Evolutionary conservation across 108 stramenopile genomes (phyloP), one percentile per base, ranked within the genome.

Genomic region (Poteriospumella lacustris): DNA sequence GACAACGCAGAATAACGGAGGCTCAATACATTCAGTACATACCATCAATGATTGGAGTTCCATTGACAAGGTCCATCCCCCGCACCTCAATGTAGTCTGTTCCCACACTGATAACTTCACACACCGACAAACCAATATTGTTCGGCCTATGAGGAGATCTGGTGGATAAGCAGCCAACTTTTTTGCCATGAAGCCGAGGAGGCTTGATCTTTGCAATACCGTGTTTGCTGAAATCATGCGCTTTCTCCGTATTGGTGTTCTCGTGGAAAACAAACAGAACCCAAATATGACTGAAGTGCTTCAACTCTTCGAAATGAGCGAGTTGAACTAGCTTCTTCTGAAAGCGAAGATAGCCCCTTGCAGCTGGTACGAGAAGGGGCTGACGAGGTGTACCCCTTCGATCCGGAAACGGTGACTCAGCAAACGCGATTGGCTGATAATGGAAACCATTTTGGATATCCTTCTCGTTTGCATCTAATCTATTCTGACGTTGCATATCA

Each of bases 131-230:
- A 1, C 96, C 96, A 2, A 99, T 68, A 34, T 89, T 86, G 78
- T 96, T 97, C 39, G 96, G 96, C 44, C 96, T 88, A 82, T 99
- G 97, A 31, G 97, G 97, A 58, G 93, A 92, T 26, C 97, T 86
- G 3, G 95, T 97, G 0, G 96, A 91, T 72, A 97, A 80, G 75
- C 86, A 85, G 28, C 97, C 97, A 9, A 95, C 91, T 69, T 89
- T 93, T 68, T 79, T 85, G 33, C 95, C 93, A 28, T 9, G 31
- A 36, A 82, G 62, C 44, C 87, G 75, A 56, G 83, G 85, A 28
- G 82, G 88, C 41, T 90, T 58, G 79, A 95, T 88, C 73, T 84
- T 89, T 68, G 76, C 41, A 44, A 52, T 70, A 72, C 39, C 42
- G 44, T 36, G 78, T 70, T 34, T 81, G 40, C 39, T 3, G n/a